Evolutionary conservation across 257 asterid species (phyloP).

Genomic region (Mentha longifolia): DNA sequence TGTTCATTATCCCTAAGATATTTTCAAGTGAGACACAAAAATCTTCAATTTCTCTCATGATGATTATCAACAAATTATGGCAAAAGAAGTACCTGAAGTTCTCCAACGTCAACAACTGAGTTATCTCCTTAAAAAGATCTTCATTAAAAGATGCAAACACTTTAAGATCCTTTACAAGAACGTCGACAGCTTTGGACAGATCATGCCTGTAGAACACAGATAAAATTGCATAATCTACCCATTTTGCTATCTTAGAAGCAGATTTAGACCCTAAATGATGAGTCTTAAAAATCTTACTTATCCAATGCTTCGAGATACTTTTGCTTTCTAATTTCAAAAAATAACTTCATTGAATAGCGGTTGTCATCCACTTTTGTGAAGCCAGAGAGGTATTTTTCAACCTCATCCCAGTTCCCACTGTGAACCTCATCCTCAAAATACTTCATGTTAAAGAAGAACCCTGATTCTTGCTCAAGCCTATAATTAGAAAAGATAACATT

Average conservation of each 20-base stretch:
- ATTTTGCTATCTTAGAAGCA: not conserved
- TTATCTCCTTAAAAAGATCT: conserved; percentile 95
- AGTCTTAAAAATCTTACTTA: conserved; percentile 50
- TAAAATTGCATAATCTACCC: conserved; percentile 20
- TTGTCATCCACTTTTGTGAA: conserved; percentile 94
- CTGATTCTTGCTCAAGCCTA: conserved; percentile 99
- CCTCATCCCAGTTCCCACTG: conserved; percentile 98
- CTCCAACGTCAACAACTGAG: conserved; percentile 90
- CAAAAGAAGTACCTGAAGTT: conserved; percentile 70
- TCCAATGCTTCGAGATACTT: conserved; percentile 98
- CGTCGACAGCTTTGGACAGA: conserved; percentile 83
- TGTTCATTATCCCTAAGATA: conserved; percentile 89
- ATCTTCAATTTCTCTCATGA: conserved; percentile 1
- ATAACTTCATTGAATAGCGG: conserved; percentile 94
- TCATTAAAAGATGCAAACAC: conserved; percentile 90
- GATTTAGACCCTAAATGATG: conserved; percentile 12
- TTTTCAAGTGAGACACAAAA: conserved; percentile 5
- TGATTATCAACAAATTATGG: not conserved
- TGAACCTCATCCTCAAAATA: conserved; percentile 93
- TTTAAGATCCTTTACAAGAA: conserved; percentile 93
- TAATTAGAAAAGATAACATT: conserved; percentile 36
- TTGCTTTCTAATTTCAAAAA: conserved; percentile 97
- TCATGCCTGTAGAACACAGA: conserved; percentile 61
- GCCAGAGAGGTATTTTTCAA: conserved; percentile 90
- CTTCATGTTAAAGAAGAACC: conserved; percentile 95